Base-by-base conservation (phyloP, 257 asterid species). In the Fraxinus americana region DNA sequence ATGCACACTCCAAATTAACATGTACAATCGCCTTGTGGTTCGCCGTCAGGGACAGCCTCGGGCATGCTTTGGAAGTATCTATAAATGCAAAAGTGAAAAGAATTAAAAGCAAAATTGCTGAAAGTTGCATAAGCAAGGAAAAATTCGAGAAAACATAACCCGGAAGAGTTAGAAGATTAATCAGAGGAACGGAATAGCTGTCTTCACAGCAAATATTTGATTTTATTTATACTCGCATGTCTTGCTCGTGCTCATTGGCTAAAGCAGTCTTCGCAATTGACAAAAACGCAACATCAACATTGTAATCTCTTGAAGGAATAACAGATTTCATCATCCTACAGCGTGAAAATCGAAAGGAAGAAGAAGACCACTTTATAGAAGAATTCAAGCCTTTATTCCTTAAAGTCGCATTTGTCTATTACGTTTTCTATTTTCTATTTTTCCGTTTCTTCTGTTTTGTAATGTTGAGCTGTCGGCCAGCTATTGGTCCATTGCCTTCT, bases 211-310 rank as follows among this genome's bases (percentile, higher is more conserved):
- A 21, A 61, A 61, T 23, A n/a, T 25, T 61, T 23, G 67, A 23
- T 8, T 21, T 23, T 61, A 32, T 71, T 25, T 45, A 83, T 57
- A 87, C 98, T 93, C 80, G 91, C 98, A 90, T 91, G 82, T 93
- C 99, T 83, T 96, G 98, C 86, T 96, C 98, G 45, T 89, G 91
- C 83, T 92, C 97, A 69, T 90, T 96, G 78, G 96, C 97, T 69
- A 96, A 77, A 70, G 99, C 97, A 75, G 98, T 92, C 89, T 92
- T 93, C 23, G 98, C 99, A 72, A 96, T 87, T 63, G 90, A 86
- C 38, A 90, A 85, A 90, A 96, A 96, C 52, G 99, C 97, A 69
- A 95, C 91, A 80, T 96, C 99, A 30, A 96, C 98, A 75, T 93
- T 93, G 87, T 81, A 84, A 86, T 93, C 98, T 90, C n/a, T n/a